phyloP scores from a whole-genome alignment of 306 rosid genomes.

The Citrullus amarus region DNA sequence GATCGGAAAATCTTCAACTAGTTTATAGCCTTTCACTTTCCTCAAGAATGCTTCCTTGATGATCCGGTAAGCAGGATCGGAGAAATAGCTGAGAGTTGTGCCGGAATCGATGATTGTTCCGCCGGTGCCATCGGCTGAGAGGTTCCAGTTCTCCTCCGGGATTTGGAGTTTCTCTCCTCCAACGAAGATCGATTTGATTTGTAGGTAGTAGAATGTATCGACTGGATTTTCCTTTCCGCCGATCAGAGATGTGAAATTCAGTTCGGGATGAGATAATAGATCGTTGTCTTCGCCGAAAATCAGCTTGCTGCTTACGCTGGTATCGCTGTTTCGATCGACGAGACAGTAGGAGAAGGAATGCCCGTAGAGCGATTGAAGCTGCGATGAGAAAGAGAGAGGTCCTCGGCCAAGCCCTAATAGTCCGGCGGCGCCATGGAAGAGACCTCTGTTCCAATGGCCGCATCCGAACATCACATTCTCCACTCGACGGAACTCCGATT shows the following conservation, averaged over 20 bases:
- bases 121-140: slow-evolving; percentile 56
- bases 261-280: slow-evolving; percentile 40
- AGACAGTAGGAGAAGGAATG: slow-evolving; percentile 90
- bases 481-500: slow-evolving; percentile 38
- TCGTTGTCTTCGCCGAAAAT: slow-evolving; percentile 75
- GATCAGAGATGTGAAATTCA: slow-evolving; percentile 70
- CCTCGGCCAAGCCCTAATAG: slow-evolving; percentile 86
- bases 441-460: slow-evolving; percentile 98
- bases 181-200: slow-evolving; percentile 53
- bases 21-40: slow-evolving; percentile 43
- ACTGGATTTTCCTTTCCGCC: slow-evolving; percentile 53
- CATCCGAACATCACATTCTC: slow-evolving; percentile 93
- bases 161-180: slow-evolving; percentile 56
- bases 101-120: slow-evolving; percentile 98
- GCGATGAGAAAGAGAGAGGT: slow-evolving; percentile 85
- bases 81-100: slow-evolving; percentile 83
- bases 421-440: slow-evolving; percentile 94
- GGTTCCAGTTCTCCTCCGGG: slow-evolving; percentile 62
- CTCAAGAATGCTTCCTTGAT: slow-evolving; percentile 56
- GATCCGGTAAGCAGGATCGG: slow-evolving; percentile 65
- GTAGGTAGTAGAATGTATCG: slow-evolving; percentile 85
- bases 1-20: slow-evolving; percentile 47
- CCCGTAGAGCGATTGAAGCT: slow-evolving; percentile 86
- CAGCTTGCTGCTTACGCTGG: slow-evolving; percentile 73
- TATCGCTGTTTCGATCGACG: slow-evolving; percentile 69